Percentiles rank a stretch among this genome's conserved stretches.
These are phyloP conservation scores for Fusarium stilboides DNA, from an alignment of 2,329 filamentous ascomycete species.

Conservation along the genomic window DNA sequence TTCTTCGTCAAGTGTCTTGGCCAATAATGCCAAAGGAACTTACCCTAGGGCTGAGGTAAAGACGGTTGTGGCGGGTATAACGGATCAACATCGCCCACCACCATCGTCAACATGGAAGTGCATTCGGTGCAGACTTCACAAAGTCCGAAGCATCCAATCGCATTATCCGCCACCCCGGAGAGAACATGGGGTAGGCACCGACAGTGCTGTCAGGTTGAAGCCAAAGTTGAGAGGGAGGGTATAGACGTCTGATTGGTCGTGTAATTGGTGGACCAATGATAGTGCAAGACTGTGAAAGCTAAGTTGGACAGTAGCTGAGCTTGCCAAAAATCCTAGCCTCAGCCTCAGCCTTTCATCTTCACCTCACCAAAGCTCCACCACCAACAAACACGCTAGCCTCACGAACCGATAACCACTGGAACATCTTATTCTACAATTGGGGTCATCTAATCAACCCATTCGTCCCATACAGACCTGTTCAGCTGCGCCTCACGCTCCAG, in stretches of 20 bases:
- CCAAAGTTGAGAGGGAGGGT: constrained; percentile 6
- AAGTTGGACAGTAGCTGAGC: constrained; percentile 25
- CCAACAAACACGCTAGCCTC: constrained; percentile 10
- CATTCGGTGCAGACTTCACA: not conserved
- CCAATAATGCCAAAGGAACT: not conserved
- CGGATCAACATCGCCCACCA: constrained; percentile 8
- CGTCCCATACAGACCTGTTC: not conserved
- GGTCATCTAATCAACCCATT: not conserved
- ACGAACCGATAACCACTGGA: not conserved
- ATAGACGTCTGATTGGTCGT: constrained; percentile 40
- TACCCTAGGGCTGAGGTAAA: constrained; percentile 8
- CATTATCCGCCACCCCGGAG: not conserved
- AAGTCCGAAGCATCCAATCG: not conserved
- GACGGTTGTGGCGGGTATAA: constrained; percentile 4
- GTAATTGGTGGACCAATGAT: constrained; percentile 14
- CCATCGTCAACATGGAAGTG: not conserved
- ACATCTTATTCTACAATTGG: not conserved
- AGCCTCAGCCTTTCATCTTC: constrained; percentile 49
- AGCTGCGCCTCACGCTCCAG: constrained; percentile 13
- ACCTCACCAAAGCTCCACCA: constrained; percentile 23
- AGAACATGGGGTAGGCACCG: not conserved
- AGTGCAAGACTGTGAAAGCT: constrained; percentile 22
- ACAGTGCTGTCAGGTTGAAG: constrained; percentile 1
- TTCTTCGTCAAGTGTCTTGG: not conserved
- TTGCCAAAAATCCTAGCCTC: constrained; percentile 45